phyloP scores from a whole-genome alignment of 2,329 filamentous ascomycete species.

The Penicillium palitans region DNA sequence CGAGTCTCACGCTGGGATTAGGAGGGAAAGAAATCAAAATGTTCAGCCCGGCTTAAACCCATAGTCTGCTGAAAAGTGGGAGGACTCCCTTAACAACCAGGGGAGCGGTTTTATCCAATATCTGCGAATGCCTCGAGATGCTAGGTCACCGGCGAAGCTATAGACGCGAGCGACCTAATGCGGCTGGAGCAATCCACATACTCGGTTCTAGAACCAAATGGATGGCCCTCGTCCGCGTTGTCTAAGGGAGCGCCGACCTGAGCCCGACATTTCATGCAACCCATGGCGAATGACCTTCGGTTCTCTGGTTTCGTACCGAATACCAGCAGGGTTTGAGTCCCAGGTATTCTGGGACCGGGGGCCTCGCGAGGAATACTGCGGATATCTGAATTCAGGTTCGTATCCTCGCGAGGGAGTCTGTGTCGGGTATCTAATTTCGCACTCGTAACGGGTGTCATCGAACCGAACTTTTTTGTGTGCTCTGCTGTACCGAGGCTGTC shows the following conservation, averaged over 20 bases:
- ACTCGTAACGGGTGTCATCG: neutral
- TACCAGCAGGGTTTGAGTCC: neutral
- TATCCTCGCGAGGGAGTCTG: neutral
- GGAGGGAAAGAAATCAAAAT: neutral
- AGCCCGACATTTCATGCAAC: neutral
- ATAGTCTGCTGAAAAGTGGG: neutral
- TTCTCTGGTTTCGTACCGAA: neutral
- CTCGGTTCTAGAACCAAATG: neutral
- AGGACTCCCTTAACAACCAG: neutral
- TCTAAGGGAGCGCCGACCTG: neutral
- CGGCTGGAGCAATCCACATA: neutral
- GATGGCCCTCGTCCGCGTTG: neutral
- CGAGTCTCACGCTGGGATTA: neutral
- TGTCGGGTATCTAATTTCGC: neutral
- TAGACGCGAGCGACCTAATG: neutral
- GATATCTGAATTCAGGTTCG: neutral
- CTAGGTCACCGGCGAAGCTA: neutral
- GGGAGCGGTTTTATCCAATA: neutral
- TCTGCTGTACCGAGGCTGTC: neutral
- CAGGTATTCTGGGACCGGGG: neutral
- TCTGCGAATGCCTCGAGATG: neutral
- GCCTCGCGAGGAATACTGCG: neutral
- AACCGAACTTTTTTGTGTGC: neutral
- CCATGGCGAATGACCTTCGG: neutral
- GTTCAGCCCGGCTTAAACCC: neutral